Evolutionary conservation across 2,329 filamentous ascomycete genomes (phyloP).

Genomic region (Fusarium pseudoanthophilum): DNA sequence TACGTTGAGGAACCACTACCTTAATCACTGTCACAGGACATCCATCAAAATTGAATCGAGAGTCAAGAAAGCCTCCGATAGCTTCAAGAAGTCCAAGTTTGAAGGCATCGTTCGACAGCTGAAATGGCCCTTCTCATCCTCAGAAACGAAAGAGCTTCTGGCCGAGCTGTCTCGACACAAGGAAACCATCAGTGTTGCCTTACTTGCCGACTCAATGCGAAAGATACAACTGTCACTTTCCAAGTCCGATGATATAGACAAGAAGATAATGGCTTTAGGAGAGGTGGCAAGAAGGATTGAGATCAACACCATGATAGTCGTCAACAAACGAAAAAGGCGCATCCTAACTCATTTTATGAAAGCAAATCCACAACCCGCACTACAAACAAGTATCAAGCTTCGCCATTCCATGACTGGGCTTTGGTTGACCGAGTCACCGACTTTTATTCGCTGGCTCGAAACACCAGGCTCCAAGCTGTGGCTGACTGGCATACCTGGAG

Average conservation of each 20-base stretch:
- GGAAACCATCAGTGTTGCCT: constrained; percentile 7
- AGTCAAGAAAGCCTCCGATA: neutral
- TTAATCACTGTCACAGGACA: no score
- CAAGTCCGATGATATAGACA: neutral
- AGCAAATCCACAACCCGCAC: neutral
- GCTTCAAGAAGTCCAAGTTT: neutral
- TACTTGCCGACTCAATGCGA: constrained; percentile 10
- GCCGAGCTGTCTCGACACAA: constrained; percentile 22
- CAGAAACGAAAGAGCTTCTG: constrained; percentile 14
- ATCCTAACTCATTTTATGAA: constrained; percentile 11
- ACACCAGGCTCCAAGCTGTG: constrained; percentile 10
- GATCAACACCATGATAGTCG: constrained; percentile 6
- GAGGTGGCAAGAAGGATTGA: neutral
- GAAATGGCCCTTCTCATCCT: constrained; percentile 28
- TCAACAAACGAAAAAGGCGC: neutral
- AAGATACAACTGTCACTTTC: neutral
- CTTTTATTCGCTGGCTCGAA: constrained; percentile 9
- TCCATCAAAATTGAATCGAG: neutral
- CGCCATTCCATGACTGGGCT: constrained; percentile 10
- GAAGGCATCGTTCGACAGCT: neutral
- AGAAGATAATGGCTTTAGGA: neutral
- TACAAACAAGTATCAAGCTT: constrained; percentile 4
- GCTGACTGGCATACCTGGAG: constrained; percentile 22
- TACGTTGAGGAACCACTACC: neutral
- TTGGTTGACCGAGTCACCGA: constrained; percentile 1